These are phyloP conservation scores for Pezicula carpinea DNA, from an alignment of 2,329 filamentous ascomycete species.

Conservation along the genomic window DNA sequence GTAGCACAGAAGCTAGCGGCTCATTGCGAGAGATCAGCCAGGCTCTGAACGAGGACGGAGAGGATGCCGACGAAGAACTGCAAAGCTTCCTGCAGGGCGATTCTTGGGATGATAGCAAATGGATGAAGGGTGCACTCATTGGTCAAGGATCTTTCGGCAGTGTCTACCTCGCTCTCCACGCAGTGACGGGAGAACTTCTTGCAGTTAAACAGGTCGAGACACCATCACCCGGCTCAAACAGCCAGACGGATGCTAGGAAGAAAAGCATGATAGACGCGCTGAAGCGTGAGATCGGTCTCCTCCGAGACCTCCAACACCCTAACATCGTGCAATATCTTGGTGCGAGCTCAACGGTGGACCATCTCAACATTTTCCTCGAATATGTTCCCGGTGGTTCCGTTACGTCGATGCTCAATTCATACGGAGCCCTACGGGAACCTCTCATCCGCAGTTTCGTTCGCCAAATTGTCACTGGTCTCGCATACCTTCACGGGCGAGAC, in stretches of 20 bases:
- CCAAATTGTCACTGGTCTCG: constrained; percentile 88
- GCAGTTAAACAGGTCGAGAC: constrained; percentile 98
- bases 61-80: constrained; percentile 85
- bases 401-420: constrained; percentile 97
- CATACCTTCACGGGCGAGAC: constrained; percentile 87
- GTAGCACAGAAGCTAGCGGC: constrained; percentile 64
- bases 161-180: constrained; percentile 91
- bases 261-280: constrained; percentile 97
- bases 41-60: constrained; percentile 83
- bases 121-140: constrained; percentile 98
- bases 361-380: constrained; percentile 99
- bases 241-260: constrained; percentile 82
- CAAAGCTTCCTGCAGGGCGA: constrained; percentile 87
- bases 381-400: constrained; percentile 97
- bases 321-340: constrained; percentile 99
- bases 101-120: constrained; percentile 94
- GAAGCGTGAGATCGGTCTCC: constrained; percentile 90
- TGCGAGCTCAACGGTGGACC: constrained; percentile 83
- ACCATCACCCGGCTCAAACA: constrained; percentile 71
- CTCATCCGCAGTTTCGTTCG: constrained; percentile 94
- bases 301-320: constrained; percentile 89
- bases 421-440: constrained; percentile 89
- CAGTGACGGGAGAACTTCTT: constrained; percentile 93
- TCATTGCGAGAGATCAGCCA: constrained; percentile 82
- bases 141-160: constrained; percentile 95